Evolutionary conservation across 805 yeast genomes (phyloP).

Genomic region (Lachancea meyersii): DNA sequence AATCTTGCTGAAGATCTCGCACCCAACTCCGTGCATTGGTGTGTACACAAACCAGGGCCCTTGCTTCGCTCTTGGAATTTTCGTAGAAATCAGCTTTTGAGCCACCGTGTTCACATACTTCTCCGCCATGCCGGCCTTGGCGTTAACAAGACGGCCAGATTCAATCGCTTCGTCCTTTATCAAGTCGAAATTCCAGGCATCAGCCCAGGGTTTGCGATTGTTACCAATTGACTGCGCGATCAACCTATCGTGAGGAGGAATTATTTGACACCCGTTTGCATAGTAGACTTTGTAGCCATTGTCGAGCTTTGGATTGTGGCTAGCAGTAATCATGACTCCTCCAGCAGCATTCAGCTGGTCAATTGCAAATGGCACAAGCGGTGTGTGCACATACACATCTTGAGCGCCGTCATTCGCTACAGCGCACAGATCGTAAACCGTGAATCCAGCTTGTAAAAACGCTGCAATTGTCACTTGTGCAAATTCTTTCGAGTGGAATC

Average conservation of each 20-base stretch:
- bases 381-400: conserved; percentile 60
- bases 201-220: conserved; percentile 55
- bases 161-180: conserved; percentile 32
- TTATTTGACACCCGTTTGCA: conserved; percentile 90
- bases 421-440: conserved; percentile 55
- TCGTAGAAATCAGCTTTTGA: conserved; percentile 30
- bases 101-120: conserved; percentile 37
- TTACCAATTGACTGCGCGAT: conserved; percentile 60
- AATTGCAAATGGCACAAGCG: conserved; percentile 85
- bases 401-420: conserved; percentile 13
- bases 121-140: conserved; percentile 38
- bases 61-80: not conserved
- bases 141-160: conserved; percentile 32
- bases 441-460: conserved; percentile 61
- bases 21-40: conserved; percentile 95
- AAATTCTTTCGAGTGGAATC: conserved; percentile 71
- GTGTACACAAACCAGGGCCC: conserved; percentile 64
- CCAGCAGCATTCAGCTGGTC: conserved; percentile 56
- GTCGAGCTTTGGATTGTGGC: conserved; percentile 78
- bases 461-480: conserved; percentile 75
- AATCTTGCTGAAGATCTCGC: conserved; percentile 45
- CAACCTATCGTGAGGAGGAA: conserved; percentile 78
- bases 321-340: conserved; percentile 92
- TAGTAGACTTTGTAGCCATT: conserved; percentile 95
- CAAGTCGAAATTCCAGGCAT: conserved; percentile 43